Evolutionary conservation across 164 flowering plant genomes (phyloP).

Genomic region (Vitis rupestris): DNA sequence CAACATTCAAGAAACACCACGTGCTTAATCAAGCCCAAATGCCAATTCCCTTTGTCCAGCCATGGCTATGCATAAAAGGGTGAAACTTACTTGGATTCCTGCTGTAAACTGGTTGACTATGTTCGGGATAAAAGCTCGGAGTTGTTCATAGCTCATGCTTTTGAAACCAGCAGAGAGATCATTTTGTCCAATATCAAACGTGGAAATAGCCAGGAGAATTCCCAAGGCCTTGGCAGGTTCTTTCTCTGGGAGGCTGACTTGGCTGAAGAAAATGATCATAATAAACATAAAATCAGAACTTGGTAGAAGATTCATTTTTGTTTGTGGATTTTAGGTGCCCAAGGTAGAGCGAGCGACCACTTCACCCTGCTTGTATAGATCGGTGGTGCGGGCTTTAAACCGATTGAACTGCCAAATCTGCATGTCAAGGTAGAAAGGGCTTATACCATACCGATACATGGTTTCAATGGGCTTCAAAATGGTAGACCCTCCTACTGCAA

Average conservation of each 20-base stretch:
- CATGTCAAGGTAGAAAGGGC: slow-evolving; percentile 47
- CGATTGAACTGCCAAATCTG: slow-evolving; percentile 41
- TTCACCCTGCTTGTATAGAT: slow-evolving; percentile 28
- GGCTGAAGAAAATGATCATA: slow-evolving; percentile 18
- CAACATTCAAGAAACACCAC: not conserved
- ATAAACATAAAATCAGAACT: not conserved
- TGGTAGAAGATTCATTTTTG: not conserved
- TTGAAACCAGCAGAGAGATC: slow-evolving; percentile 46
- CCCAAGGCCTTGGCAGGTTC: slow-evolving; percentile 45
- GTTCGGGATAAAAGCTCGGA: slow-evolving; percentile 36
- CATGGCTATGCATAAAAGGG: too few species aligned
- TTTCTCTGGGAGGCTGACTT: slow-evolving; percentile 17
- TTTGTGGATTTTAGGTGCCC: not conserved
- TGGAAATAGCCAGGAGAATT: slow-evolving; percentile 62
- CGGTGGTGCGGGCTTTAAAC: slow-evolving; percentile 29
- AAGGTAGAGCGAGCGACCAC: not conserved
- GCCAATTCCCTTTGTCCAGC: too few species aligned
- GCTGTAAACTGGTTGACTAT: slow-evolving; percentile 40
- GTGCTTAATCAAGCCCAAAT: too few species aligned
- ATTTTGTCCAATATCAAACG: slow-evolving; percentile 67
- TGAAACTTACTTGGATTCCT: slow-evolving; percentile 7
- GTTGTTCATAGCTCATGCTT: slow-evolving; percentile 24
- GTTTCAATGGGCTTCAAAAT: slow-evolving; percentile 38
- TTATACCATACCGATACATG: slow-evolving; percentile 25
- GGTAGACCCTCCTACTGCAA: slow-evolving; percentile 51